Evolutionary conservation across 495 filamentous ascomycete genomes (phyloP).

Genomic region (Hypoxylon cercidicola): DNA sequence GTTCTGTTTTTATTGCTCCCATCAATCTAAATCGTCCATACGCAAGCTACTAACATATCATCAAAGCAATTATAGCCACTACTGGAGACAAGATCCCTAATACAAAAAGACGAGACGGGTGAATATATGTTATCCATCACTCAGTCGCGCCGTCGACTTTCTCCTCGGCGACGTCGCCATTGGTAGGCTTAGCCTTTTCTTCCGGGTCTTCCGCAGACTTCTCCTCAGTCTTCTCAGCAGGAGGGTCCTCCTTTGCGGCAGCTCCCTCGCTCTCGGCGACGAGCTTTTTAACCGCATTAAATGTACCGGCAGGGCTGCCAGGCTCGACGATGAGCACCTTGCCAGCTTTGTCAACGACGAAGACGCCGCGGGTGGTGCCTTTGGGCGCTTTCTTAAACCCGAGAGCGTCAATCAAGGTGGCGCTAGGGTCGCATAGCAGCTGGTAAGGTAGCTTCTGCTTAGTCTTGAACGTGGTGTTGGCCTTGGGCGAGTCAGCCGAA

Average conservation of each 20-base stretch:
- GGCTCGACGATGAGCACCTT: conserved; percentile 71
- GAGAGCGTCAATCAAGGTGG: conserved; percentile 76
- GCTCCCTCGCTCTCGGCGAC: conserved; percentile 47
- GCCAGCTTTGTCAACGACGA: conserved; percentile 81
- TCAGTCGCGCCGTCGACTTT: conserved; percentile 29
- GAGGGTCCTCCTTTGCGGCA: conserved; percentile 31
- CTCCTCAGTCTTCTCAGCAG: conserved; percentile 31
- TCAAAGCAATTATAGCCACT: conserved; percentile 18
- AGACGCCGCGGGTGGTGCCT: conserved; percentile 86
- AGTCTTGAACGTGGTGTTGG: conserved; percentile 89
- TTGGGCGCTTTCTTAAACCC: conserved; percentile 79
- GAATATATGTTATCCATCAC: conserved; percentile 18
- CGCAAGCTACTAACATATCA: conserved; percentile 26
- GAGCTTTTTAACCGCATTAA: conserved; percentile 65
- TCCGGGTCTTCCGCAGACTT: conserved; percentile 19
- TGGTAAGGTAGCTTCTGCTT: conserved; percentile 90
- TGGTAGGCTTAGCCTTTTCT: conserved; percentile 37
- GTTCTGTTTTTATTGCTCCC: conserved; percentile 17
- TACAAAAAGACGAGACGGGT: conserved; percentile 8
- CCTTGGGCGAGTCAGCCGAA: conserved; percentile 83
- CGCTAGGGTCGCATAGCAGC: conserved; percentile 83
- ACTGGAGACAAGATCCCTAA: conserved; percentile 22
- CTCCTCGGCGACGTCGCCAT: conserved; percentile 38
- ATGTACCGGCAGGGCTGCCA: conserved; percentile 68
- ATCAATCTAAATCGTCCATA: conserved; percentile 30